phyloP scores from a whole-genome alignment of 75 land plant species.

The Larix kaempferi region DNA sequence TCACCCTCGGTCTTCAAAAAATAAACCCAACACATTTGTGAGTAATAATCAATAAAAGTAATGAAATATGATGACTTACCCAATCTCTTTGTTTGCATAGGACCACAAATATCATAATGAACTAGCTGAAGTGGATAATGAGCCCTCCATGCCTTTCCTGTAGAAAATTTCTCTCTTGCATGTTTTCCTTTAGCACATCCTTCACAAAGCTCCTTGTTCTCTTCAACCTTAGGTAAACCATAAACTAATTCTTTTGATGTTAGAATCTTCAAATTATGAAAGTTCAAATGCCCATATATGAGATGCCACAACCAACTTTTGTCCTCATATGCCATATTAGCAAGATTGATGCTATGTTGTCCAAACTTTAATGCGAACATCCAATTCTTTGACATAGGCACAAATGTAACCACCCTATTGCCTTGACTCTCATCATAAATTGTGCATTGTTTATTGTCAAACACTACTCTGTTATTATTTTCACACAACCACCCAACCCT shows the following conservation, averaged over 20 bases:
- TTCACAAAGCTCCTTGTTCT: background rate
- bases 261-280: no score
- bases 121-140: background rate
- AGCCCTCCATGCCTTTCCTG: constrained; percentile 9
- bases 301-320: no score
- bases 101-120: background rate
- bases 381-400: no score
- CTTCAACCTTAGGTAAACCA: background rate
- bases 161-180: background rate
- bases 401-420: no score
- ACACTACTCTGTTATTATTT: background rate
- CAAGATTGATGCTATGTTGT: no score
- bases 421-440: no score
- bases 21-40: background rate
- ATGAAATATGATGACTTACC: no score
- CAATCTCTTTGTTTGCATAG: no score
- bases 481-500: no score
- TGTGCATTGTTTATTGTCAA: background rate
- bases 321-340: no score
- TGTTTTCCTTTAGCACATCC: background rate
- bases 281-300: background rate
- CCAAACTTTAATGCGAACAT: no score
- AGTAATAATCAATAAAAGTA: constrained; percentile 4
- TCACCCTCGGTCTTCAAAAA: constrained; percentile 1
- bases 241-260: no score